Conservation (phyloP, 2,329 filamentous ascomycete genomes). For the Onygena corvina region DNA sequence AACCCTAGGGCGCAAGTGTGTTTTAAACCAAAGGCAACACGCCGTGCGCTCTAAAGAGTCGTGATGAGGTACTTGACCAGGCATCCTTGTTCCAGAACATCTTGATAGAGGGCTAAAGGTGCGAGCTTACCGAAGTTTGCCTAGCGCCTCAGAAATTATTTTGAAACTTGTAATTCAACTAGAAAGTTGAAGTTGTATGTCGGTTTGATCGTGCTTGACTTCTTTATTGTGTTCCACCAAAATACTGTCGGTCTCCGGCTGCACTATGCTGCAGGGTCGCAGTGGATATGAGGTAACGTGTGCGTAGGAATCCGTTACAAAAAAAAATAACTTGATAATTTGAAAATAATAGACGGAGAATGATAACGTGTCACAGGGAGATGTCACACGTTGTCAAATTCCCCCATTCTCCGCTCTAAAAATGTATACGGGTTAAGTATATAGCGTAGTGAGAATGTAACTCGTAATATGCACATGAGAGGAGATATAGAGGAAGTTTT, state of each 20-base stretch:
- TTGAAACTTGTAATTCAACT: constrained; percentile 11
- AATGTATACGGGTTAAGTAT: background rate
- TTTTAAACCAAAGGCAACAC: constrained; percentile 4
- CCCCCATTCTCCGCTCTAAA: background rate
- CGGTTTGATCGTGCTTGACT: constrained; percentile 19
- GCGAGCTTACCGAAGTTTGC: constrained; percentile 7
- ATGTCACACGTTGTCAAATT: constrained; percentile 6
- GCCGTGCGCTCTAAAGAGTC: background rate
- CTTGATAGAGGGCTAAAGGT: background rate
- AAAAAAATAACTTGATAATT: constrained; percentile 3
- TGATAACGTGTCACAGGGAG: constrained; percentile 1
- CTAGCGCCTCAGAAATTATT: constrained; percentile 5
- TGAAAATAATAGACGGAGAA: background rate
- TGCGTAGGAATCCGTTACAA: constrained; percentile 3
- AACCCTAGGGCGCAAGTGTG: background rate
- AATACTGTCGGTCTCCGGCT: constrained; percentile 25
- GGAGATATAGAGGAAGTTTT: background rate
- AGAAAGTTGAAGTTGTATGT: constrained; percentile 11
- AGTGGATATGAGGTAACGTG: background rate
- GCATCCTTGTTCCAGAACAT: constrained; percentile 8
- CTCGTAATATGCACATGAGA: background rate
- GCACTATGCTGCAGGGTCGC: constrained; percentile 19
- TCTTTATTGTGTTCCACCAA: constrained; percentile 22
- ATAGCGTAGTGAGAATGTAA: background rate
- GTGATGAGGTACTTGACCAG: background rate